Percentiles rank a stretch among this genome's conserved stretches.
phyloP scores from a whole-genome alignment of 2,329 filamentous ascomycete genomes.

The Herpomyces periplanetae region DNA sequence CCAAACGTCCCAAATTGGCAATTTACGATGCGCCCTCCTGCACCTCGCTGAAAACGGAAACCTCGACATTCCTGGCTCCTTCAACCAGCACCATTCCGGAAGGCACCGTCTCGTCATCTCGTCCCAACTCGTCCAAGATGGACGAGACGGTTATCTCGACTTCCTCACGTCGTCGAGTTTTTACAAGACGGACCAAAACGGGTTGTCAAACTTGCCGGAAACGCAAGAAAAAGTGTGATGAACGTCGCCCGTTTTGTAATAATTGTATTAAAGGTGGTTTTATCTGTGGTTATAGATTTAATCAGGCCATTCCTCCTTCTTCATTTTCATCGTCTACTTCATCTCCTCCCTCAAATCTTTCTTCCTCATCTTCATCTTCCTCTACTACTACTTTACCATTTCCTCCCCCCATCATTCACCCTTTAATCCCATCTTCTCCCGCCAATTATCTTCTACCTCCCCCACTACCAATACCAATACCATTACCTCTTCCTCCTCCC shows the following conservation, averaged over 20 bases:
- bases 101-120: no score
- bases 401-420: constrained; percentile 3
- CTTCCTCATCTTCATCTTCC: constrained; percentile 3
- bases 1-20: no score
- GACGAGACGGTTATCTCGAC: no score
- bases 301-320: constrained; percentile 17
- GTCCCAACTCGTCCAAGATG: no score
- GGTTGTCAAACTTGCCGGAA: constrained; percentile 66
- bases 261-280: constrained; percentile 1
- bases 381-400: constrained; percentile 1
- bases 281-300: constrained; percentile 12
- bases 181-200: constrained; percentile 82
- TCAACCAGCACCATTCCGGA: no score
- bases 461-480: constrained; percentile 2
- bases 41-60: no score
- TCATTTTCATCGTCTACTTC: no score
- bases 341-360: no score
- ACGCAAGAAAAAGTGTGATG: constrained; percentile 93
- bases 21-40: no score
- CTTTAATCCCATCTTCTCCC: constrained; percentile 3
- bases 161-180: no score
- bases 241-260: no score
- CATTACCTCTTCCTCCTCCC: constrained; percentile 2
- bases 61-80: no score
- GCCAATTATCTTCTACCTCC: background rate